A percentile compares a stretch with the other conserved stretches of the same genome.
These are phyloP conservation scores for Suillus paluster DNA, from an alignment of 768 basidiomycete species.

Conservation along the genomic window DNA sequence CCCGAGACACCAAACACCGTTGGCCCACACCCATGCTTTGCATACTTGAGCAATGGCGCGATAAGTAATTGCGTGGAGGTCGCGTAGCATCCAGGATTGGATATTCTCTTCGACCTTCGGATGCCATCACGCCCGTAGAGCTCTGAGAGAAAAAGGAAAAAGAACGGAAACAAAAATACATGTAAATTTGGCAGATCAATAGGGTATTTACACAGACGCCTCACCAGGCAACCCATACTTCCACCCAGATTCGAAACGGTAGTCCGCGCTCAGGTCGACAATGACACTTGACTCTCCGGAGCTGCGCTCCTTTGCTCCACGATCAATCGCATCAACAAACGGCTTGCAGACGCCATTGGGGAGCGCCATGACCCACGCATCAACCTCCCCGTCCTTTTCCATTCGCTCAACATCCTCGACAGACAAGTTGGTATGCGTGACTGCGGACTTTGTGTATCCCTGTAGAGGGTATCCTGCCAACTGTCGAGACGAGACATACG, in stretches of 20 bases:
- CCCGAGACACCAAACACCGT: conserved; percentile 94
- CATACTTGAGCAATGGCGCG: conserved; percentile 81
- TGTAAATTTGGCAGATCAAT: conserved; percentile 41
- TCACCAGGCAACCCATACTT: conserved; percentile 99
- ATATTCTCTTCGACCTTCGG: conserved; percentile 78
- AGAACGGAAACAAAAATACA: conserved; percentile 34
- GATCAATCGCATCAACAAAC: conserved; percentile 93
- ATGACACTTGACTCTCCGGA: conserved; percentile 68
- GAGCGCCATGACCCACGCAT: conserved; percentile 98
- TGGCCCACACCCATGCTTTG: conserved; percentile 63
- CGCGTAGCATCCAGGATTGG: conserved; percentile 98
- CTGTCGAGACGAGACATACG: conserved; percentile 97
- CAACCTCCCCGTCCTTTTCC: conserved; percentile 89
- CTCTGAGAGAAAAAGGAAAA: conserved; percentile 53
- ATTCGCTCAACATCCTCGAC: conserved; percentile 80
- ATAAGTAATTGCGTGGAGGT: conserved; percentile 91
- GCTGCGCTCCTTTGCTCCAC: conserved; percentile 62
- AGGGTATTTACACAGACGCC: conserved; percentile 49
- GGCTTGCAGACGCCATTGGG: conserved; percentile 98
- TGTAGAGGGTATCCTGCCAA: conserved; percentile 81
- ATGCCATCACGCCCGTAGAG: conserved; percentile 79
- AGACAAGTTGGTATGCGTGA: conserved; percentile 84
- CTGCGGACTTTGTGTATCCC: conserved; percentile 75
- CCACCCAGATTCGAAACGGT: conserved; percentile 94
- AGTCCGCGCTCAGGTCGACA: conserved; percentile 93